A percentile compares a stretch with the other conserved stretches of the same genome.
phyloP scores from a whole-genome alignment of 2,329 filamentous ascomycete species.

The Chaetomiaceae sp. region DNA sequence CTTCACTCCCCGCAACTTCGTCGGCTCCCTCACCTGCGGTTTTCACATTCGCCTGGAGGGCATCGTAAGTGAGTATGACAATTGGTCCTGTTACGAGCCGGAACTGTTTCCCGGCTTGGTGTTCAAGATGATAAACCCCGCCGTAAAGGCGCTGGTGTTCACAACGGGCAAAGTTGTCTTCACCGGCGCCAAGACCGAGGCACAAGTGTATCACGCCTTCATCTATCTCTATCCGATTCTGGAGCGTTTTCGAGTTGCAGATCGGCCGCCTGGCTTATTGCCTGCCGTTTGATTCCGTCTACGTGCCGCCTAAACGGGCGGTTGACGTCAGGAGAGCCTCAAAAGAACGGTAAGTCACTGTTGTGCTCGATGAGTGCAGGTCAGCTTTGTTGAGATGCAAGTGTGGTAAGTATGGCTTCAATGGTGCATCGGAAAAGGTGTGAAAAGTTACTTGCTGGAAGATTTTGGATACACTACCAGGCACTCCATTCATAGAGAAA shows the following conservation, averaged over 20 bases:
- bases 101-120: slow-evolving; percentile 95
- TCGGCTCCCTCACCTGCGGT: slow-evolving; percentile 93
- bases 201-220: slow-evolving; percentile 89
- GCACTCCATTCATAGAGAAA: no score
- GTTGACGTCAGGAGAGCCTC: no score
- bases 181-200: slow-evolving; percentile 87
- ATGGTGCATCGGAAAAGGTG: no score
- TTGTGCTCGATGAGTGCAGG: no score
- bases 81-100: slow-evolving; percentile 77
- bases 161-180: slow-evolving; percentile 93
- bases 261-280: no score
- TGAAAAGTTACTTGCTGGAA: no score
- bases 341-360: not conserved
- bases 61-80: slow-evolving; percentile 66
- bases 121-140: slow-evolving; percentile 96
- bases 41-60: slow-evolving; percentile 92
- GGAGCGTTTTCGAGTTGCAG: slow-evolving; percentile 15
- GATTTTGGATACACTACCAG: no score
- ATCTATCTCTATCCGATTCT: slow-evolving; percentile 16
- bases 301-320: no score
- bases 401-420: no score
- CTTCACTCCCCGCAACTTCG: slow-evolving; percentile 98
- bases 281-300: no score
- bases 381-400: no score
- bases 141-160: slow-evolving; percentile 91